Percentiles rank a stretch among this genome's conserved stretches.
phyloP scores from a whole-genome alignment of 2,329 filamentous ascomycete genomes.

The Zasmidium cellare region DNA sequence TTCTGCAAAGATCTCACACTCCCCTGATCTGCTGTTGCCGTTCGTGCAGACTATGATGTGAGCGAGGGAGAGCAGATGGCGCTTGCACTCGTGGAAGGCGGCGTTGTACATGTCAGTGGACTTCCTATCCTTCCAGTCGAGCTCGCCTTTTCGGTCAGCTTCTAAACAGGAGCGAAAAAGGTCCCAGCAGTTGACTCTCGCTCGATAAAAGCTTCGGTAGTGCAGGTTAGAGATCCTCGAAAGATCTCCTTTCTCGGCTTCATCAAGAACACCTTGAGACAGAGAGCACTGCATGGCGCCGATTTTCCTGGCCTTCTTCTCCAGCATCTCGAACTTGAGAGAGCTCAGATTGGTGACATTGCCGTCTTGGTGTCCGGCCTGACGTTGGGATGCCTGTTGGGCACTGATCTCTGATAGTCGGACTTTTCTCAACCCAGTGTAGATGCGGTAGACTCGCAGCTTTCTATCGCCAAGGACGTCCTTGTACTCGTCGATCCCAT shows the following conservation, averaged over 20 bases:
- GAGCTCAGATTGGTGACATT: neutral
- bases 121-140: neutral
- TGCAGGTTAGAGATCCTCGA: neutral
- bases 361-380: neutral
- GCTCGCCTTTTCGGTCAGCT: neutral
- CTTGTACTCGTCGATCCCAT: neutral
- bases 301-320: neutral
- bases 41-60: conserved; percentile 5
- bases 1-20: too few relatives aligned
- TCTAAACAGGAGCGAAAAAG: neutral
- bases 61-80: neutral
- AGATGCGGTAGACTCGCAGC: neutral
- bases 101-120: neutral
- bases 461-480: neutral
- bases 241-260: neutral
- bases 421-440: neutral
- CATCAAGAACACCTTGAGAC: neutral
- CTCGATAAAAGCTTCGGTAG: too few relatives aligned
- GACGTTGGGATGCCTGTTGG: neutral
- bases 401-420: neutral
- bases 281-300: neutral
- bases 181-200: neutral
- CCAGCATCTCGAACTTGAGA: neutral
- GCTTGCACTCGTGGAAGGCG: conserved; percentile 1
- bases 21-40: neutral